Conservation (phyloP, 2,329 filamentous ascomycete species). For the Aspergillus sp. region DNA sequence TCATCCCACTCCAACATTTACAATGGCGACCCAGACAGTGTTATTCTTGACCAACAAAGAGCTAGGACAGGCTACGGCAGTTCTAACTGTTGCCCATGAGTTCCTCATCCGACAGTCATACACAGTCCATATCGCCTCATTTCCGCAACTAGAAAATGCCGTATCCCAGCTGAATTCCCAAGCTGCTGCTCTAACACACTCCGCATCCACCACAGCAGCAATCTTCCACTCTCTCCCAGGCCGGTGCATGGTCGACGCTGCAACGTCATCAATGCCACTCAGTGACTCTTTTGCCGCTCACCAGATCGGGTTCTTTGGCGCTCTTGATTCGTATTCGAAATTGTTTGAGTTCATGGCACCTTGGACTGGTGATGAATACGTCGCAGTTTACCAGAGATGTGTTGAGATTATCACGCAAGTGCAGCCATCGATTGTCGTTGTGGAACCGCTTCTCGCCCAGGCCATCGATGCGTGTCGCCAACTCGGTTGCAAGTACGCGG, state of each 20-base stretch:
- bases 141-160: constrained; percentile 28
- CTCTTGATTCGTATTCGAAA: constrained; percentile 13
- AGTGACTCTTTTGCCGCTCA: constrained; percentile 31
- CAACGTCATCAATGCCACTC: neutral
- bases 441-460: constrained; percentile 42
- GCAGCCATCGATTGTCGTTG: constrained; percentile 36
- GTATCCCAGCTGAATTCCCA: constrained; percentile 22
- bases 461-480: constrained; percentile 41
- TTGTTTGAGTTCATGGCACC: constrained; percentile 18
- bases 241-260: constrained; percentile 19
- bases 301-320: constrained; percentile 5
- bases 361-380: constrained; percentile 38
- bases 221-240: constrained; percentile 29
- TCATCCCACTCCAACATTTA: neutral
- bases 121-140: constrained; percentile 46
- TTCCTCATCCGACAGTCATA: constrained; percentile 32
- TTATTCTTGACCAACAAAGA: constrained; percentile 45
- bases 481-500: constrained; percentile 30
- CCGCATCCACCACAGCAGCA: neutral
- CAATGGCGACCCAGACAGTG: constrained; percentile 21
- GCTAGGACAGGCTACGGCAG: constrained; percentile 44
- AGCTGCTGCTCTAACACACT: constrained; percentile 5
- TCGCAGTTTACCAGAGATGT: constrained; percentile 37
- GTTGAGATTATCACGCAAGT: constrained; percentile 4
- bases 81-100: constrained; percentile 40